A percentile compares a stretch with the other conserved stretches of the same genome.
Conservation (phyloP, 352 stramenopile species). For the Pythium chondricola region DNA sequence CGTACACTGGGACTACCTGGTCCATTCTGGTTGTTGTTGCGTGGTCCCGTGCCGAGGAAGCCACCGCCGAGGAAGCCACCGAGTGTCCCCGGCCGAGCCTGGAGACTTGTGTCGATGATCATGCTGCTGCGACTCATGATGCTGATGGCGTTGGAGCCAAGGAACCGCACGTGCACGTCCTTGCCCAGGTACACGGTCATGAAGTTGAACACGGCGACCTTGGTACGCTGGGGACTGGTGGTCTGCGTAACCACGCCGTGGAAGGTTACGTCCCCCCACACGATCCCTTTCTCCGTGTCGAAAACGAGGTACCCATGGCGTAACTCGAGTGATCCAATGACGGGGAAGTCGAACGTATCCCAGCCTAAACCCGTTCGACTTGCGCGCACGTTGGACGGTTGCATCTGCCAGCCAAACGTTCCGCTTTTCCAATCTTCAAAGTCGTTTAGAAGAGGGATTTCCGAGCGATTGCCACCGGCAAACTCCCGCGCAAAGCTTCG, state of each 20-base stretch:
- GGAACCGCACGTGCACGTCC: slow-evolving; percentile 79
- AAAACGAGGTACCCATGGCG: slow-evolving; percentile 66
- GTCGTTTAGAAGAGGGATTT: slow-evolving; percentile 84
- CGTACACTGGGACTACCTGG: slow-evolving; percentile 86
- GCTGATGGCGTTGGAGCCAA: slow-evolving; percentile 80
- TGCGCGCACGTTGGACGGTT: not conserved
- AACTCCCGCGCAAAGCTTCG: slow-evolving; percentile 85
- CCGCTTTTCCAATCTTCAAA: slow-evolving; percentile 96
- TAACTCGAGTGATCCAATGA: slow-evolving; percentile 79
- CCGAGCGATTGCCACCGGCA: slow-evolving; percentile 51
- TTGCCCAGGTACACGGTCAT: slow-evolving; percentile 88
- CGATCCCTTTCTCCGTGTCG: slow-evolving; percentile 50
- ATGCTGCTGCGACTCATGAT: slow-evolving; percentile 90
- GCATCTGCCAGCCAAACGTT: slow-evolving; percentile 62
- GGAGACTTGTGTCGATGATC: slow-evolving; percentile 87
- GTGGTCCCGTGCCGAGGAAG: slow-evolving; percentile 52
- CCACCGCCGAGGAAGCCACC: slow-evolving; percentile 91
- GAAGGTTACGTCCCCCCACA: slow-evolving; percentile 54
- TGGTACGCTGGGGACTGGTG: slow-evolving; percentile 56
- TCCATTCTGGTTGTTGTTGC: slow-evolving; percentile 91
- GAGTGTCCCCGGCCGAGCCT: slow-evolving; percentile 79
- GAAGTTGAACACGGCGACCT: slow-evolving; percentile 95
- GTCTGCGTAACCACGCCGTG: slow-evolving; percentile 59
- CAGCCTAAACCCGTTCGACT: slow-evolving; percentile 27
- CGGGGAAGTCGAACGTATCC: slow-evolving; percentile 50